These are phyloP conservation scores for Colletotrichum sp. DNA, from an alignment of 2,329 filamentous ascomycete genomes.

Conservation along the genomic window DNA sequence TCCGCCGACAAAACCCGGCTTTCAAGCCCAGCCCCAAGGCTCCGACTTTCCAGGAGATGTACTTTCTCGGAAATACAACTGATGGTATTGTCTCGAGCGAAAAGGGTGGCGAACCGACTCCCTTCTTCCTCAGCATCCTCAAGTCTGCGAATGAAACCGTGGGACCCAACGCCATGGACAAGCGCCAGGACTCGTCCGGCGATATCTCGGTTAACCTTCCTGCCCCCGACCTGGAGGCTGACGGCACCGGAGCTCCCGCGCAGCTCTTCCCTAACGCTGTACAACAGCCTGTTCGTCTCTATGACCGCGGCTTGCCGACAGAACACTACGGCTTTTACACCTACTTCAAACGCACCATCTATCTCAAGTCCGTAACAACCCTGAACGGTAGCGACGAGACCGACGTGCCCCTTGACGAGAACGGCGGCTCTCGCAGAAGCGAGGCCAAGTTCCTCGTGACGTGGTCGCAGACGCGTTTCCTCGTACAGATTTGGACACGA, in stretches of 20 bases:
- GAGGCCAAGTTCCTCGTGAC: constrained; percentile 63
- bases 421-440: constrained; percentile 58
- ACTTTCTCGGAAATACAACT: constrained; percentile 85
- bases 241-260: constrained; percentile 77
- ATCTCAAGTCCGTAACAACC: constrained; percentile 66
- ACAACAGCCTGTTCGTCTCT: constrained; percentile 84
- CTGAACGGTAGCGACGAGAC: constrained; percentile 50
- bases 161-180: constrained; percentile 29
- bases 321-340: constrained; percentile 96
- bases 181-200: constrained; percentile 27
- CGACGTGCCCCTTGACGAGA: constrained; percentile 51
- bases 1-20: constrained; percentile 26
- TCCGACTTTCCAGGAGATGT: constrained; percentile 72
- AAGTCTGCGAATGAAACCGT: constrained; percentile 44
- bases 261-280: constrained; percentile 72
- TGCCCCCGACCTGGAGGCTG: constrained; percentile 62
- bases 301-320: constrained; percentile 77
- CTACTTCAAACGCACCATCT: constrained; percentile 88
- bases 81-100: constrained; percentile 70
- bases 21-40: constrained; percentile 61
- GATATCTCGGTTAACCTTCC: constrained; percentile 53
- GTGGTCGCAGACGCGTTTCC: constrained; percentile 65
- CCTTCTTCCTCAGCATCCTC: constrained; percentile 84
- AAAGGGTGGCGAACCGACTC: constrained; percentile 85
- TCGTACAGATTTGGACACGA: constrained; percentile 71